phyloP scores from a whole-genome alignment of 306 rosid genomes.

The Lathyrus tuberosus region DNA sequence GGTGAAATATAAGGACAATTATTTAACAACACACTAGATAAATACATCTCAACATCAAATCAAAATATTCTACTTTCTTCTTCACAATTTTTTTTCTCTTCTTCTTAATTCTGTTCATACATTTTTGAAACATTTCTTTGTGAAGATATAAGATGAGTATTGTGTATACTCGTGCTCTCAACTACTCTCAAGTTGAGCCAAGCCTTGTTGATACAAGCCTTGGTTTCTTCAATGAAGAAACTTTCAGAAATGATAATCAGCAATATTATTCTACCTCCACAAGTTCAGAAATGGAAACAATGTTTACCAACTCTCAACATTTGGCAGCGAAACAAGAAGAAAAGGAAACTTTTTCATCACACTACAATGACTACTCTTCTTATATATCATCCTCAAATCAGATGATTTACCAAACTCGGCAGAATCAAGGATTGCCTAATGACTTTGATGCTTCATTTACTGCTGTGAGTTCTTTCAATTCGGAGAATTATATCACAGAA shows the following conservation, averaged over 20 bases:
- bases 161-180: conserved; percentile 51
- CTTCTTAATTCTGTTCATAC: background rate
- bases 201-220: conserved; percentile 19
- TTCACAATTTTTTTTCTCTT: conserved; percentile 5
- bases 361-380: conserved; percentile 38
- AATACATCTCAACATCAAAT: conserved; percentile 29
- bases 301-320: conserved; percentile 42
- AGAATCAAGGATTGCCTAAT: conserved; percentile 46
- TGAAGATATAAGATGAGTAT: conserved; percentile 53
- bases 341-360: conserved; percentile 46
- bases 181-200: conserved; percentile 35
- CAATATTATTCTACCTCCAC: conserved; percentile 44
- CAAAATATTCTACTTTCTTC: conserved; percentile 27
- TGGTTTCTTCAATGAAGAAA: conserved; percentile 40
- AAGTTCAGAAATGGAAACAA: conserved; percentile 62
- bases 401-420: conserved; percentile 47
- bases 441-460: conserved; percentile 46
- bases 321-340: conserved; percentile 56
- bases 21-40: conserved; percentile 34
- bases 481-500: too few species aligned
- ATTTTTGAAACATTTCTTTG: conserved; percentile 19
- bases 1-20: conserved; percentile 26
- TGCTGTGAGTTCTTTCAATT: conserved; percentile 35
- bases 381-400: conserved; percentile 50
- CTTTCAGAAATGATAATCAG: conserved; percentile 32